These are phyloP conservation scores for Entomortierella chlamydospora DNA, from an alignment of 192 early-diverging fungal species.

Conservation along the genomic window DNA sequence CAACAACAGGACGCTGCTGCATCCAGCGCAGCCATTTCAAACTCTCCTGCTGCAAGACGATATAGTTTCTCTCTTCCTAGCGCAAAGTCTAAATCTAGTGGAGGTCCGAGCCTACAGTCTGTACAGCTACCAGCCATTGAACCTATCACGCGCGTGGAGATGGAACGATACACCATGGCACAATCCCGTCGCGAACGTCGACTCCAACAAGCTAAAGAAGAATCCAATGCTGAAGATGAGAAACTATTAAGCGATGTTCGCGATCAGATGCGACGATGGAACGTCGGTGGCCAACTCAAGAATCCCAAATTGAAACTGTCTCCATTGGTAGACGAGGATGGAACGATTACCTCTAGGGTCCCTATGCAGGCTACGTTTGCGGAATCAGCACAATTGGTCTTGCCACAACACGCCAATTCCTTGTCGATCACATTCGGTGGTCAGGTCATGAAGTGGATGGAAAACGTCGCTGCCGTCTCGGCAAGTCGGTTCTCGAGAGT, in stretches of 20 bases:
- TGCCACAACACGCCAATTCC: constrained; percentile 80
- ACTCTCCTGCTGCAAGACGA: constrained; percentile 36
- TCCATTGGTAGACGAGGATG: constrained; percentile 7
- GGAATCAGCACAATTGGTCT: constrained; percentile 73
- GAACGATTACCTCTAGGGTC: constrained; percentile 7
- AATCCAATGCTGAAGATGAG: constrained; percentile 27
- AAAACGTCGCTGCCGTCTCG: constrained; percentile 68
- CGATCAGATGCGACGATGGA: constrained; percentile 58
- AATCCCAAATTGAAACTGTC: constrained; percentile 3
- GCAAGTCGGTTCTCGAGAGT: constrained; percentile 66
- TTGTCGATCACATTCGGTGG: constrained; percentile 78
- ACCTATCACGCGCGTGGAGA: constrained; percentile 63
- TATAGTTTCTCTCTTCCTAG: constrained; percentile 45
- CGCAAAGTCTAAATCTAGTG: constrained; percentile 22
- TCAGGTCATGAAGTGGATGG: constrained; percentile 81
- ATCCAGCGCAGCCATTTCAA: constrained; percentile 12
- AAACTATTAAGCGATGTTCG: constrained; percentile 52
- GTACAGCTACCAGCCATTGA: constrained; percentile 64
- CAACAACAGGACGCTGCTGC: constrained; percentile 7
- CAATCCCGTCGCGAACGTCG: constrained; percentile 63
- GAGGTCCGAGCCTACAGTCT: not conserved
- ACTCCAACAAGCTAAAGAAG: constrained; percentile 34
- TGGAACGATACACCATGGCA: constrained; percentile 66
- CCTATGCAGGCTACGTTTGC: constrained; percentile 62
- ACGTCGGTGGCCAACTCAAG: constrained; percentile 11